phyloP scores from a whole-genome alignment of 176 grass and related monocot genomes.

The Aegilops speltoides region DNA sequence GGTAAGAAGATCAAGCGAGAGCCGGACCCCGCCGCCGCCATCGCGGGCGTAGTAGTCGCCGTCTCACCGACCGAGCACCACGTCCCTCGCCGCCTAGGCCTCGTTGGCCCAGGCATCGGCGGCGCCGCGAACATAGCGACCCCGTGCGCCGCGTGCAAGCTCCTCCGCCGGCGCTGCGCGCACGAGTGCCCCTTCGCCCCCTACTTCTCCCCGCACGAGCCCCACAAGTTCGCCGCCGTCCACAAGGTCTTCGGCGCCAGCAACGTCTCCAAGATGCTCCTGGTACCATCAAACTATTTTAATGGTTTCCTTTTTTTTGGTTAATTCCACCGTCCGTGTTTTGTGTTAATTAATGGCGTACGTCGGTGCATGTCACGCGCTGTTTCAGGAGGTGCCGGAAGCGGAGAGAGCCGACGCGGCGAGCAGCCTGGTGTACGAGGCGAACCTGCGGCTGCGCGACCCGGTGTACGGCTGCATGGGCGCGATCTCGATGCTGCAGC shows the following conservation, averaged over 20 bases:
- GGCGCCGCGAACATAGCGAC: slow-evolving; percentile 59
- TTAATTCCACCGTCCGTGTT: not conserved
- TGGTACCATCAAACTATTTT: slow-evolving; percentile 41
- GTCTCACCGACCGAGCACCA: slow-evolving; percentile 21
- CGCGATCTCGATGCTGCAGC: slow-evolving; percentile 71
- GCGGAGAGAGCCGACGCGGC: slow-evolving; percentile 75
- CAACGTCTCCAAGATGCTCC: slow-evolving; percentile 98
- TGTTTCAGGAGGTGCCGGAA: slow-evolving; percentile 76
- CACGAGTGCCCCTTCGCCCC: slow-evolving; percentile 92
- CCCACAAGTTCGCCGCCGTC: slow-evolving; percentile 87
- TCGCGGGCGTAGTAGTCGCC: not conserved
- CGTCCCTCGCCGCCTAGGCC: slow-evolving; percentile 26
- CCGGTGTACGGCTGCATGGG: slow-evolving; percentile 97
- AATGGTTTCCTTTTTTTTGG: not conserved
- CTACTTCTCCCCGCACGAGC: slow-evolving; percentile 92
- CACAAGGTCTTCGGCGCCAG: slow-evolving; percentile 95
- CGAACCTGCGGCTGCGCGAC: slow-evolving; percentile 74
- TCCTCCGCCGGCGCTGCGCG: slow-evolving; percentile 80
- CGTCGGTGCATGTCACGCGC: slow-evolving; percentile 9
- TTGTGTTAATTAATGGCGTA: slow-evolving; percentile 17
- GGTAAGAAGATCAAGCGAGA: slow-evolving; percentile 85
- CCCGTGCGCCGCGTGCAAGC: slow-evolving; percentile 95
- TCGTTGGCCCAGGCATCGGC: slow-evolving; percentile 5
- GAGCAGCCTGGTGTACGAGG: slow-evolving; percentile 96
- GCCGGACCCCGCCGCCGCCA: slow-evolving; percentile 25